These are phyloP conservation scores for Fusarium sp. DNA, from an alignment of 2,329 filamentous ascomycete genomes.

Conservation along the genomic window DNA sequence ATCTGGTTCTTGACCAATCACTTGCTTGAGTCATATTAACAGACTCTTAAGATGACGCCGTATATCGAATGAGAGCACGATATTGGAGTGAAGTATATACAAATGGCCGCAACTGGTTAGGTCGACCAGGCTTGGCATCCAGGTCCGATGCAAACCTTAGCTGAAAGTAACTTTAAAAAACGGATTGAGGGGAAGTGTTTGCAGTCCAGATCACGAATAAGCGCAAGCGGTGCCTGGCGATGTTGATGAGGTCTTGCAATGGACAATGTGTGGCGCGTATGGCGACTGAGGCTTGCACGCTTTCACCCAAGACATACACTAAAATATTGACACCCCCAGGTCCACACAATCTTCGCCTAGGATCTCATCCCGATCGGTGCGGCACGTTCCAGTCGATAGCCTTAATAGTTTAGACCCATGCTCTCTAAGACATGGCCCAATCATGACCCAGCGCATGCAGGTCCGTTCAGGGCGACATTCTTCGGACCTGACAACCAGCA, in stretches of 20 bases:
- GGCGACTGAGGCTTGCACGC: constrained; percentile 31
- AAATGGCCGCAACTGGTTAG: constrained; percentile 32
- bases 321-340: constrained; percentile 7
- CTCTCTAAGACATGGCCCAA: constrained; percentile 19
- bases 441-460: constrained; percentile 23
- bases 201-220: constrained; percentile 22
- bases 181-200: constrained; percentile 6
- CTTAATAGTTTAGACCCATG: constrained; percentile 13
- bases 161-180: constrained; percentile 25
- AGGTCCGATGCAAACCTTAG: constrained; percentile 23
- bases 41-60: constrained; percentile 6
- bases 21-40: not conserved
- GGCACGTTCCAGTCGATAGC: constrained; percentile 38
- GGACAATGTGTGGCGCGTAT: constrained; percentile 20
- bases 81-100: not conserved
- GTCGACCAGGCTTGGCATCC: constrained; percentile 29
- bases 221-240: constrained; percentile 21
- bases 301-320: constrained; percentile 33
- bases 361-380: constrained; percentile 34
- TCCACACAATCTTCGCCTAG: constrained; percentile 7
- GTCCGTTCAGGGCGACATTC: constrained; percentile 33
- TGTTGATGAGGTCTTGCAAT: not conserved
- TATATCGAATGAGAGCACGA: constrained; percentile 7
- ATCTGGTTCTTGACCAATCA: constrained; percentile 8
- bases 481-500: constrained; percentile 26